Conservation (phyloP, 768 basidiomycete genomes). For the Tephrocybe rancida region DNA sequence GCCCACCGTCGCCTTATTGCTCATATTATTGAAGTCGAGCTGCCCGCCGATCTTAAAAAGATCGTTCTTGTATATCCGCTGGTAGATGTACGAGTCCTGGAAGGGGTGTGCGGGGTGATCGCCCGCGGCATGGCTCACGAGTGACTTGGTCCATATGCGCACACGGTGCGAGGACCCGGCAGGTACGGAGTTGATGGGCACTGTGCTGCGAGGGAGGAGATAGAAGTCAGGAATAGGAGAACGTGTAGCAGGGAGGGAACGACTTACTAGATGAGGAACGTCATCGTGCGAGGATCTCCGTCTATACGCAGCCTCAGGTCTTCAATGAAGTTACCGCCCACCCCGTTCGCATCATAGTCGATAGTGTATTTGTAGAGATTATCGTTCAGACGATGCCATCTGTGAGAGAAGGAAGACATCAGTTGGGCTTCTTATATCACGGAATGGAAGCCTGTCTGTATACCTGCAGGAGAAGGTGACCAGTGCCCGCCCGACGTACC, state of each 20-base stretch:
- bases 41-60: conserved; percentile 59
- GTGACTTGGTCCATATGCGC: conserved; percentile 63
- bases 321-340: conserved; percentile 55
- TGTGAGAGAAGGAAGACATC: conserved; percentile 20
- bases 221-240: conserved; percentile 4
- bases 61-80: conserved; percentile 68
- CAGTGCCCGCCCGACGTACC: conserved; percentile 54
- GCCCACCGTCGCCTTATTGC: conserved; percentile 53
- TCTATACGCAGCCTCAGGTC: conserved; percentile 54
- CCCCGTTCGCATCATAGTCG: conserved; percentile 68
- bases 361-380: conserved; percentile 56
- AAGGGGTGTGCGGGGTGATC: conserved; percentile 38
- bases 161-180: conserved; percentile 61
- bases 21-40: conserved; percentile 55
- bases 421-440: not conserved
- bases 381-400: conserved; percentile 51
- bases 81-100: conserved; percentile 57
- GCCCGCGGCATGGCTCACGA: conserved; percentile 31
- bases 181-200: conserved; percentile 57
- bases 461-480: conserved; percentile 61
- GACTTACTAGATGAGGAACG: conserved; percentile 64
- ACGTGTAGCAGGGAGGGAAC: conserved; percentile 2
- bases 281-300: conserved; percentile 52
- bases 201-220: conserved; percentile 38
- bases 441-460: conserved; percentile 12